Conservation (phyloP, 1,284 basidiomycete genomes). For the Trichosporon asahii region DNA sequence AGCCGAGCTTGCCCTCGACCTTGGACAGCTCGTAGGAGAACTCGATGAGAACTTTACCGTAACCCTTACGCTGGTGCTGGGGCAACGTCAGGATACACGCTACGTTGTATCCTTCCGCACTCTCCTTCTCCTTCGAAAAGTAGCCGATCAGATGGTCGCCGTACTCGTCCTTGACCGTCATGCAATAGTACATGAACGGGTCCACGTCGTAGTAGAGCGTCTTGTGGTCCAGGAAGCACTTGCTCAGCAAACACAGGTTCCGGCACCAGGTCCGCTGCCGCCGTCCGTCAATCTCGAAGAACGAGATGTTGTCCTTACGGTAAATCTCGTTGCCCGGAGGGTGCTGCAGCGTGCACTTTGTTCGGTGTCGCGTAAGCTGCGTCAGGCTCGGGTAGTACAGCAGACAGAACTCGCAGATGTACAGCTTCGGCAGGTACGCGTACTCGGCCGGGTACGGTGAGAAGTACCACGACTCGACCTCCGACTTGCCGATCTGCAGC, state of each 20-base stretch:
- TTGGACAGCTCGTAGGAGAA: slow-evolving; percentile 98
- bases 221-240: slow-evolving; percentile 99
- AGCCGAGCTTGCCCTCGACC: slow-evolving; percentile 91
- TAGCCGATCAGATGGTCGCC: slow-evolving; percentile 97
- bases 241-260: slow-evolving; percentile 91
- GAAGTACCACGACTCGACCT: slow-evolving; percentile 99
- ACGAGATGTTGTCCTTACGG: slow-evolving; percentile 90
- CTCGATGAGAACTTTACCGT: slow-evolving; percentile 92
- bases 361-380: slow-evolving; percentile 85
- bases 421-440: slow-evolving; percentile 88
- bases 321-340: slow-evolving; percentile 99
- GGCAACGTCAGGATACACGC: slow-evolving; percentile 98
- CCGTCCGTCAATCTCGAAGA: slow-evolving; percentile 98
- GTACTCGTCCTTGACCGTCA: slow-evolving; percentile 82
- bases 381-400: slow-evolving; percentile 81
- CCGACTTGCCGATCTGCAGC: slow-evolving; percentile 91
- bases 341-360: slow-evolving; percentile 87
- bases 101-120: slow-evolving; percentile 95
- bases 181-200: slow-evolving; percentile 98
- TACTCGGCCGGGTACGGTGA: slow-evolving; percentile 98
- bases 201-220: slow-evolving; percentile 99
- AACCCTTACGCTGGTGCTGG: slow-evolving; percentile 94
- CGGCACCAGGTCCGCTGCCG: slow-evolving; percentile 95
- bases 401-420: slow-evolving; percentile 98
- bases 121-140: slow-evolving; percentile 99